Evolutionary conservation across 78 protist genomes (phyloP), one percentile per base, ranked within the genome.

Genomic region (Speleostelium caveatum): DNA sequence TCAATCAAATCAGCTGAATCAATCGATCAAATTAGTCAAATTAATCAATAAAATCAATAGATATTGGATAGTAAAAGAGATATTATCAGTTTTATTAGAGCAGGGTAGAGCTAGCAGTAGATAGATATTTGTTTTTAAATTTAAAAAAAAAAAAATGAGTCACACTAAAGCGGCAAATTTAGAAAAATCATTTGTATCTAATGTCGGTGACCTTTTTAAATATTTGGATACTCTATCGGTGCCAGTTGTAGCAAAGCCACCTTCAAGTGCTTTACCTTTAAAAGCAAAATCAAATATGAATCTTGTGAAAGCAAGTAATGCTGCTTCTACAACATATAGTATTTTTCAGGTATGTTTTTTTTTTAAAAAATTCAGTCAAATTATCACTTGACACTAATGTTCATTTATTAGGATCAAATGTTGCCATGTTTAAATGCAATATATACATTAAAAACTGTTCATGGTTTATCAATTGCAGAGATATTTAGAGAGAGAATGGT

Each of bases 361-460:
- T 45, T 45, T 14, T 45, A 45, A 10, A 45, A n/a, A n/a, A n/a
- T n/a, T n/a, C n/a, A n/a, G n/a, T n/a, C n/a, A n/a, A n/a, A n/a
- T n/a, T n/a, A n/a, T n/a, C n/a, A n/a, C n/a, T n/a, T n/a, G n/a
- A n/a, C n/a, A n/a, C n/a, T n/a, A n/a, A n/a, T n/a, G n/a, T n/a
- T n/a, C n/a, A 7, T 45, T 63, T 24, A n/a, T 35, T 26, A 83
- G 91, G 91, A 83, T 33, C 91, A 83, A 83, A 58, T 83, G 30
- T 83, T 74, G 69, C 91, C 91, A 59, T 67, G 91, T 42, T 58
- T 80, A n/a, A 83, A 83, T 71, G 91, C 91, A 41, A 24, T 83
- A 14, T 35, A 63, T 69, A 55, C 67, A 69, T 42, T 67, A 32
- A 19, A 74, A 12, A 83, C 71, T 22, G 62, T 83, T 14, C 67